Evolutionary conservation across 306 rosid genomes (phyloP), one percentile per base, ranked within the genome.

Genomic region (Erythrophleum fordii): DNA sequence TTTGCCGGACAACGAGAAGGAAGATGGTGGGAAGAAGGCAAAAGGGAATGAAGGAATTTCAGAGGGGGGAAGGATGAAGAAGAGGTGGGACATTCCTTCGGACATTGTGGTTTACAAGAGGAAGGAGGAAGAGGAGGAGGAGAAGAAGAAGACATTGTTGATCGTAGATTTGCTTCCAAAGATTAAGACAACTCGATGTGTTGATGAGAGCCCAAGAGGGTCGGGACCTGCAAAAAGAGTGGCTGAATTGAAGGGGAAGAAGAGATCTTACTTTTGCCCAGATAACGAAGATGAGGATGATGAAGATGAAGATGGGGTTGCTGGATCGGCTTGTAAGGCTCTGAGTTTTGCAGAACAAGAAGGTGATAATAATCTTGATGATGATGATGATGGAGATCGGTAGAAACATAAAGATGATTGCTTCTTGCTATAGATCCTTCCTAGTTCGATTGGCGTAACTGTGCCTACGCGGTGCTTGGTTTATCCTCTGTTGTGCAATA

Each of bases 181-280:
- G 86, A 91, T 95, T 65, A 89, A 81, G 72, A 88, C 88, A 0
- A 18, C 83, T 46, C 80, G 87, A 55, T 82, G 68, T 72, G 83
- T 70, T 16, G 68, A 80, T 20, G 92, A 83, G 68, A 91, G 94
- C 37, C 94, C 97, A 28, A 88, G 98, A 84, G 96, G 90, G 7
- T 95, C 97, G 0, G 99, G 99, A 20, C 92, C 95, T 25, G 98
- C 94, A 0, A 93, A 95, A 53, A 87, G 92, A 75, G 94, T 88
- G 73, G 85, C 94, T 6, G 90, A 89, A 25, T 82, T 95, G 86
- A 71, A 49, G 17, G 94, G 91, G 14, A 88, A 85, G 65, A 87
- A 85, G 55, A 87, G 55, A 46, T 75, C 92, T 8, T 88, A 58
- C 60, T 91, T 93, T 44, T 75, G 89, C 71, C 49, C 53, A 13